Percentiles rank a stretch among this genome's conserved stretches.
Conservation (phyloP, 257 asterid species). For the Paraleonurus japonicus region DNA sequence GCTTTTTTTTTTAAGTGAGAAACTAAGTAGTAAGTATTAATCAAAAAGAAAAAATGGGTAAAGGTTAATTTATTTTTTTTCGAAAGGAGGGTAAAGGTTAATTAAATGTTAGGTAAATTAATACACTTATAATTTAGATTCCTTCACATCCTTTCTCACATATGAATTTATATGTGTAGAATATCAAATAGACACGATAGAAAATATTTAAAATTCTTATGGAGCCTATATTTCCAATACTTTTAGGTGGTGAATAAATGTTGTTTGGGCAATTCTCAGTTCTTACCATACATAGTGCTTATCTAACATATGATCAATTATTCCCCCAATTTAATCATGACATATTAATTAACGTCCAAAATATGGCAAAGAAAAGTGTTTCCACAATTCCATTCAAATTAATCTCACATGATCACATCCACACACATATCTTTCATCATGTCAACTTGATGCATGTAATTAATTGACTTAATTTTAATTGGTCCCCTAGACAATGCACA, state of each 20-base stretch:
- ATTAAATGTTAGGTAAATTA: too few relatives aligned
- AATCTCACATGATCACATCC: not conserved
- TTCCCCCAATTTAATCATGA: not conserved
- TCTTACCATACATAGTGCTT: not conserved
- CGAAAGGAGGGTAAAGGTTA: too few relatives aligned
- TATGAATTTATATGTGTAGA: too few relatives aligned
- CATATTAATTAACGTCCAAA: not conserved
- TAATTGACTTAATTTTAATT: not conserved
- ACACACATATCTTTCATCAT: not conserved
- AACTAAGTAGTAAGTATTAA: too few relatives aligned
- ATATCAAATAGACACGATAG: not conserved
- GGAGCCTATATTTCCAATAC: not conserved
- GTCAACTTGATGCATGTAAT: not conserved
- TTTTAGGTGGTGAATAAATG: not conserved
- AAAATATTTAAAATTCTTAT: not conserved
- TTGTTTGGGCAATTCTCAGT: not conserved
- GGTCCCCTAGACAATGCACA: not conserved
- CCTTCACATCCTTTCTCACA: too few relatives aligned
- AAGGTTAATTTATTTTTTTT: too few relatives aligned
- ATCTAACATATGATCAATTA: not conserved
- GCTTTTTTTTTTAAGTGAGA: too few relatives aligned
- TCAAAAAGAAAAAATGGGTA: too few relatives aligned
- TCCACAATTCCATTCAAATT: not conserved
- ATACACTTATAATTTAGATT: too few relatives aligned
- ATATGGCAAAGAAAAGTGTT: not conserved